A percentile compares a stretch with the other conserved stretches of the same genome.
Conservation (phyloP, 2,329 filamentous ascomycete genomes). For the Paraphaeosphaeria sporulosa region DNA sequence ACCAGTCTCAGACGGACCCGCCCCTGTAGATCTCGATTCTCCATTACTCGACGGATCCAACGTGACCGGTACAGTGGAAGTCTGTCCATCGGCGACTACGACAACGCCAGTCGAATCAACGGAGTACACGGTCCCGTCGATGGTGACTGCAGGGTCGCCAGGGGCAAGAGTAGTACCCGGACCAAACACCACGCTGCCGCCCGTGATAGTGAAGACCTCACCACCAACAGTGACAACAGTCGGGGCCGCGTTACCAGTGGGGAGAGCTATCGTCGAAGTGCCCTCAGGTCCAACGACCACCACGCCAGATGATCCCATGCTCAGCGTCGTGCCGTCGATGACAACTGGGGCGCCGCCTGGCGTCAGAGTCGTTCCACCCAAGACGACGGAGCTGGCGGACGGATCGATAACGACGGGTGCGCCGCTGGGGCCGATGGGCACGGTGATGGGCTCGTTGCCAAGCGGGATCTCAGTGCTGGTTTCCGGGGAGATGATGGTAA, state of each 20-base stretch:
- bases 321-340: conserved; percentile 14
- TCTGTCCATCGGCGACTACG: conserved; percentile 8
- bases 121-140: conserved; percentile 17
- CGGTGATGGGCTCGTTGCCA: conserved; percentile 10
- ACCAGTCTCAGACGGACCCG: neutral
- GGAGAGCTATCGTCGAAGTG: conserved; percentile 11
- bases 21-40: neutral
- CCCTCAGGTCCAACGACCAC: conserved; percentile 15
- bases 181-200: conserved; percentile 16
- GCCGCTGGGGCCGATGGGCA: conserved; percentile 3
- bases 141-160: conserved; percentile 19
- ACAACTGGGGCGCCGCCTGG: conserved; percentile 13
- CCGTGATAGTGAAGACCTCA: neutral
- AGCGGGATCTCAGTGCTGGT: conserved; percentile 9
- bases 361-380: conserved; percentile 17
- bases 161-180: conserved; percentile 18
- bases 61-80: conserved; percentile 16
- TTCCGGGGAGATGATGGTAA: conserved; percentile 17
- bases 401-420: conserved; percentile 8
- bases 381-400: conserved; percentile 6
- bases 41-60: neutral
- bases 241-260: neutral
- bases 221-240: conserved; percentile 4
- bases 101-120: conserved; percentile 17
- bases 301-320: conserved; percentile 16